Conservation (phyloP, 495 filamentous ascomycete species). For the Trichoderma reesei region DNA sequence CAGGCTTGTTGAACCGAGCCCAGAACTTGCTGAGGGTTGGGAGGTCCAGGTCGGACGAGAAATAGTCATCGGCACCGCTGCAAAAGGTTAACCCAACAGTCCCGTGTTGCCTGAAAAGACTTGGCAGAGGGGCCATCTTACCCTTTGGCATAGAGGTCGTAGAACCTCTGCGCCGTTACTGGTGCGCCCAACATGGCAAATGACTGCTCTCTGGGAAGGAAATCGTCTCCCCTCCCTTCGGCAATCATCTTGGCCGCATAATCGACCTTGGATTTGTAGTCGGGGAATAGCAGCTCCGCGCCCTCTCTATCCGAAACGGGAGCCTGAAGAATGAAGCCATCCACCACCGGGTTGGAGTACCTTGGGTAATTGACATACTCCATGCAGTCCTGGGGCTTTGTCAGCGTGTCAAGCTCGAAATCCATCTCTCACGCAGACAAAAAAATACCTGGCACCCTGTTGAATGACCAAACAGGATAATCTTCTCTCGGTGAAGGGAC, state of each 20-base stretch:
- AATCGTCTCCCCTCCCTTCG: conserved; percentile 42
- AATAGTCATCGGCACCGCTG: conserved; percentile 77
- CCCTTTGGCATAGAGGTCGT: conserved; percentile 51
- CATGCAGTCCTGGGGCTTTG: conserved; percentile 50
- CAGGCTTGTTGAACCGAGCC: conserved; percentile 43
- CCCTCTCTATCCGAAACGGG: conserved; percentile 71
- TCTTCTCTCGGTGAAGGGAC: conserved; percentile 36
- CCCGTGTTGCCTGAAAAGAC: conserved; percentile 6
- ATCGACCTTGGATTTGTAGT: conserved; percentile 41
- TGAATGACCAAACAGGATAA: conserved; percentile 85
- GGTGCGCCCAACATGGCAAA: conserved; percentile 43
- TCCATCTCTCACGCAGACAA: not conserved
- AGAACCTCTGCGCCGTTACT: conserved; percentile 59
- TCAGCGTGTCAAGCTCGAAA: not conserved
- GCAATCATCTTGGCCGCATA: conserved; percentile 45
- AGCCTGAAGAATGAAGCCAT: conserved; percentile 78
- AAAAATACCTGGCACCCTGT: conserved; percentile 59
- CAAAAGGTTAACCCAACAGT: not conserved
- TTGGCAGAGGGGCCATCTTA: conserved; percentile 20
- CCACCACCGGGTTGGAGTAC: conserved; percentile 39
- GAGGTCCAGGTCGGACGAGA: conserved; percentile 67
- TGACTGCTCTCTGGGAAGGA: conserved; percentile 46
- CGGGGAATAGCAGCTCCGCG: conserved; percentile 31
- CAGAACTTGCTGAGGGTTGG: conserved; percentile 51
- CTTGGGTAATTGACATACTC: conserved; percentile 46